Percentiles rank a stretch among this genome's conserved stretches.
Conservation (phyloP, 2,329 filamentous ascomycete species). For the Ilyonectria sp. region DNA sequence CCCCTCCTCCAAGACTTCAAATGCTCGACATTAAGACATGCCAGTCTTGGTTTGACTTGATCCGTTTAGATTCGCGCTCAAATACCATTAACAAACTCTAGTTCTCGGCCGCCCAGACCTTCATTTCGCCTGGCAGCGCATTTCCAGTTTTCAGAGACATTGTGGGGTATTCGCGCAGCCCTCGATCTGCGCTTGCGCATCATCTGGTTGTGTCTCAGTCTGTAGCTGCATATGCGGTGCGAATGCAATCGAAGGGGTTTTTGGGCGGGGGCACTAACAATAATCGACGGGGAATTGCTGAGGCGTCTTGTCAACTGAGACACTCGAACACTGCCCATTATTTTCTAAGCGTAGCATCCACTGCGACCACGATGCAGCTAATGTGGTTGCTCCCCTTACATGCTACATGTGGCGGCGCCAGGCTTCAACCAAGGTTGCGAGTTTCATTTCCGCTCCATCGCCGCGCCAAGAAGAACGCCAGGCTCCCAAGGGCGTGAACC, state of each 20-base stretch:
- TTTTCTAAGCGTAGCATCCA: neutral
- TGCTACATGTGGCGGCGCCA: neutral
- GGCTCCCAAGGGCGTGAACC: conserved; percentile 24
- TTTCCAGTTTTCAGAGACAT: neutral
- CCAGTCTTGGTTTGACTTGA: conserved; percentile 22
- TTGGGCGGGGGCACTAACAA: conserved; percentile 4
- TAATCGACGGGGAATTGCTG: neutral
- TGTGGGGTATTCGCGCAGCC: neutral
- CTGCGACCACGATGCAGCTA: neutral
- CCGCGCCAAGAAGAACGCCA: conserved; percentile 13
- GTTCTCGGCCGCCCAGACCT: conserved; percentile 4
- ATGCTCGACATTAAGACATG: conserved; percentile 10
- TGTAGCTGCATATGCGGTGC: conserved; percentile 16
- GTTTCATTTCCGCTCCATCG: conserved; percentile 2
- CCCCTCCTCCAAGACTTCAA: conserved; percentile 10
- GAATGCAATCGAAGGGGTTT: neutral
- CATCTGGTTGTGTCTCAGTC: neutral
- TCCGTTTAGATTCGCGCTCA: conserved; percentile 6
- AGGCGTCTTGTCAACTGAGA: conserved; percentile 12
- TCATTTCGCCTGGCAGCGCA: conserved; percentile 16
- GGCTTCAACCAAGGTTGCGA: neutral
- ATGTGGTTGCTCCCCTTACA: neutral
- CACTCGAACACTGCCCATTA: conserved; percentile 7
- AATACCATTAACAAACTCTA: conserved; percentile 21
- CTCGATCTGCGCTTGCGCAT: conserved; percentile 20